Conservation (phyloP, 306 rosid genomes). For the Vicia sativa region DNA sequence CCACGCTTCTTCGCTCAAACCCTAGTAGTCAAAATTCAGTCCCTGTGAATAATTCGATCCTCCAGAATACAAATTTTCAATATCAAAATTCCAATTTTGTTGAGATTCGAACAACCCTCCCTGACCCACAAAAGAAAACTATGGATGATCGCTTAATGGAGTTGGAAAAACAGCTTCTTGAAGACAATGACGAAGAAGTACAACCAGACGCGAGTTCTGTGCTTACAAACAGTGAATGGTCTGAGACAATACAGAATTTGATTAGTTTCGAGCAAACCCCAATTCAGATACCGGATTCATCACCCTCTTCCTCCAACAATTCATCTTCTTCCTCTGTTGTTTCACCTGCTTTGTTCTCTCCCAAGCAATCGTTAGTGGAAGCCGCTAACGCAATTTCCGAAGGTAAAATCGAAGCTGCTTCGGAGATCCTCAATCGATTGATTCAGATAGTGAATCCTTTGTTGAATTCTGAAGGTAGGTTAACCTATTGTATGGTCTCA, state of each 20-base stretch:
- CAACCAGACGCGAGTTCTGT: slow-evolving; percentile 69
- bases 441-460: slow-evolving; percentile 30
- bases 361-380: slow-evolving; percentile 67
- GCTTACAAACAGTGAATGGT: slow-evolving; percentile 73
- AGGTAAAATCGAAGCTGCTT: slow-evolving; percentile 56
- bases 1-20: slow-evolving; percentile 48
- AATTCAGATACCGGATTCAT: slow-evolving; percentile 59
- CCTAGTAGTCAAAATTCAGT: slow-evolving; percentile 16
- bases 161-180: slow-evolving; percentile 80
- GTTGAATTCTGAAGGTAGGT: slow-evolving; percentile 54
- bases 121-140: slow-evolving; percentile 60
- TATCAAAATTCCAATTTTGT: slow-evolving; percentile 31
- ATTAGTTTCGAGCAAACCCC: slow-evolving; percentile 34
- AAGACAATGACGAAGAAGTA: slow-evolving; percentile 71
- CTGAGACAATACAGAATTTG: slow-evolving; percentile 77
- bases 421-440: slow-evolving; percentile 71
- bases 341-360: slow-evolving; percentile 54
- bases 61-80: neutral
- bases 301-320: slow-evolving; percentile 71
- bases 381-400: slow-evolving; percentile 82
- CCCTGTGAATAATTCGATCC: neutral
- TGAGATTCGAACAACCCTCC: slow-evolving; percentile 30
- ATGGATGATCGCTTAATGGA: slow-evolving; percentile 66
- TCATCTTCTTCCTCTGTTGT: slow-evolving; percentile 66
- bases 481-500: slow-evolving; percentile 52